phyloP scores from a whole-genome alignment of 176 grass and related monocot species.

The Metroxylon sagu region DNA sequence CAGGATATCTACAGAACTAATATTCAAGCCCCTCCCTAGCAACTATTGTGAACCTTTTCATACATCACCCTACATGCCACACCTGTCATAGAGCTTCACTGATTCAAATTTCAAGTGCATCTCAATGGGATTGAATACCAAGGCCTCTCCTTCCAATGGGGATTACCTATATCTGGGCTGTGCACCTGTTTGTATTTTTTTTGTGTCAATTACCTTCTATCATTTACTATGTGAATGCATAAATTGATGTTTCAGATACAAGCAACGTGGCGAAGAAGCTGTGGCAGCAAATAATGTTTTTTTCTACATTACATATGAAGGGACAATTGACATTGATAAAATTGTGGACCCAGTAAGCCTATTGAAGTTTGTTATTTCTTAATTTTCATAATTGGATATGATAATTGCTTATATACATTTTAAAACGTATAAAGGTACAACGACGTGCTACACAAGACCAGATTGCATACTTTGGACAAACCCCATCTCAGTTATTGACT shows the following conservation, averaged over 20 bases:
- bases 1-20: too few relatives aligned
- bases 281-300: conserved; percentile 86
- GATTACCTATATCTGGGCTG: too few relatives aligned
- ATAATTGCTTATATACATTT: conserved; percentile 9
- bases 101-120: too few relatives aligned
- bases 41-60: too few relatives aligned
- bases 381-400: not conserved
- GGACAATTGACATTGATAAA: conserved; percentile 94
- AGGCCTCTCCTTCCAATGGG: too few relatives aligned
- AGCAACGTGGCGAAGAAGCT: conserved; percentile 93
- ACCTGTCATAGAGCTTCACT: too few relatives aligned
- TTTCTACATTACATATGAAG: conserved; percentile 99
- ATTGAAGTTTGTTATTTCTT: conserved; percentile 10
- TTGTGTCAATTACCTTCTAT: too few relatives aligned
- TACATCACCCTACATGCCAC: too few relatives aligned
- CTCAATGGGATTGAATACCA: too few relatives aligned
- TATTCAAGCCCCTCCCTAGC: too few relatives aligned
- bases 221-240: conserved; percentile 2
- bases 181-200: not conserved
- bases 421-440: conserved; percentile 58
- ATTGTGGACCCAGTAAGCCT: conserved; percentile 80
- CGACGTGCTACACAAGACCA: conserved; percentile 90
- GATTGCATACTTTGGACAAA: conserved; percentile 98
- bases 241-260: conserved; percentile 58
- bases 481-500: conserved; percentile 80